Evolutionary conservation across 352 stramenopile species (phyloP).

Genomic region (Globisporangium iwayamae): DNA sequence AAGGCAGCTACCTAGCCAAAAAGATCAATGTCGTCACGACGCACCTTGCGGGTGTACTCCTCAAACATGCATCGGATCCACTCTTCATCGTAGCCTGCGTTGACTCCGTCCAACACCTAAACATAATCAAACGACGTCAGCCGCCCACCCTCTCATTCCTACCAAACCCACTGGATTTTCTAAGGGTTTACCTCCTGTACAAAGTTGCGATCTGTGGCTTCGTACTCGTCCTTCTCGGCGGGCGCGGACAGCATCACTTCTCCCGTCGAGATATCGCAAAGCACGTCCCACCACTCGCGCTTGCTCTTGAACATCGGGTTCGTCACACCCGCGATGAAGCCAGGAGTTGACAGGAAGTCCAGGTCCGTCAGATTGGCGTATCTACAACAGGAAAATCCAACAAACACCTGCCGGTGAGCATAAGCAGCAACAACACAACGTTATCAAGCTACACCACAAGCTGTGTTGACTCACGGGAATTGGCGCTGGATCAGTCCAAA

Average conservation of each 20-base stretch:
- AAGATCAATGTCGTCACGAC: neutral
- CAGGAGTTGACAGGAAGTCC: conserved; percentile 75
- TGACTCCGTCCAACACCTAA: conserved; percentile 77
- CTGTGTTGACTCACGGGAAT: conserved; percentile 39
- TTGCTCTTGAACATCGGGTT: conserved; percentile 93
- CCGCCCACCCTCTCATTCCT: neutral
- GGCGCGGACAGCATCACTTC: conserved; percentile 61
- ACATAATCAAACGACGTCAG: neutral
- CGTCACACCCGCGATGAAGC: conserved; percentile 88
- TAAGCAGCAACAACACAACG: neutral
- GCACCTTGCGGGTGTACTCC: conserved; percentile 79
- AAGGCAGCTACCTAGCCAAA: neutral
- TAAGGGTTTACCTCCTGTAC: conserved; percentile 49
- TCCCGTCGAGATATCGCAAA: conserved; percentile 84
- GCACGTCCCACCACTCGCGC: conserved; percentile 89
- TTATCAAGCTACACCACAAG: neutral
- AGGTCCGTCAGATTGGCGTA: conserved; percentile 90
- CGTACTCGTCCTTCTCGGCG: conserved; percentile 73
- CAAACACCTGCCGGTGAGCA: neutral
- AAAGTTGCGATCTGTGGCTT: conserved; percentile 63
- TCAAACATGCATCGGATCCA: conserved; percentile 88
- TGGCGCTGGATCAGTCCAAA: conserved; percentile 77
- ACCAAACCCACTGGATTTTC: neutral
- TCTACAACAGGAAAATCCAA: conserved; percentile 16
- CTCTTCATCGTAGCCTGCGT: conserved; percentile 78